A percentile compares a stretch with the other conserved stretches of the same genome.
Conservation (phyloP, 1,284 basidiomycete genomes). For the Moesziomyces globuligerus region DNA sequence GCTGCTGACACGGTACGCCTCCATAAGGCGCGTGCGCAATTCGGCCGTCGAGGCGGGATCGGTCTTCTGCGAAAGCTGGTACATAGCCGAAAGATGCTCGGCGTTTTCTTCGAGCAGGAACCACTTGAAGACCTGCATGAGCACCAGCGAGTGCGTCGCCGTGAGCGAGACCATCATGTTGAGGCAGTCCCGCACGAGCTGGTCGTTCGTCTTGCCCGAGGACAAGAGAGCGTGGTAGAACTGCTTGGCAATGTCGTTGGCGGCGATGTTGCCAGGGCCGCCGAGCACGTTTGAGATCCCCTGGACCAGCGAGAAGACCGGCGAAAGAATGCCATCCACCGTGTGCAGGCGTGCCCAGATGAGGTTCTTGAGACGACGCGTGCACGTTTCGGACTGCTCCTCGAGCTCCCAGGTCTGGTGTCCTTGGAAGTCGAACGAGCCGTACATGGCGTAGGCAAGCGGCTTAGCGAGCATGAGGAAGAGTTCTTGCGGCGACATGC, state of each 20-base stretch:
- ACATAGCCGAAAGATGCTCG: constrained; percentile 29
- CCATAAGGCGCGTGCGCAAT: constrained; percentile 37
- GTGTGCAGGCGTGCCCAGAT: constrained; percentile 44
- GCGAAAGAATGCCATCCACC: constrained; percentile 31
- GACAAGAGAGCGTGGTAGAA: constrained; percentile 44
- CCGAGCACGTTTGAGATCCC: constrained; percentile 42
- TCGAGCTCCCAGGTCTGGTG: constrained; percentile 47
- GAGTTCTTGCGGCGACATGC: constrained; percentile 34
- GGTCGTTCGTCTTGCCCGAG: constrained; percentile 42
- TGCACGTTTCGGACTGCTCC: constrained; percentile 29
- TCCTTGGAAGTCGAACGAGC: constrained; percentile 46
- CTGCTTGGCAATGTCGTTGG: constrained; percentile 35
- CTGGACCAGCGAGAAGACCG: constrained; percentile 36
- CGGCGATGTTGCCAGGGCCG: constrained; percentile 44
- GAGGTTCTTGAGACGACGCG: constrained; percentile 39
- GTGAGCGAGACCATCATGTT: constrained; percentile 49
- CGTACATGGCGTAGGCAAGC: constrained; percentile 48
- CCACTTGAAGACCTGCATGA: constrained; percentile 46
- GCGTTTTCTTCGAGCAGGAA: constrained; percentile 33
- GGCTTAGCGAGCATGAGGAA: constrained; percentile 29
- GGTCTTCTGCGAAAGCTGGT: constrained; percentile 23
- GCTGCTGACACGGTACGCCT: constrained; percentile 42
- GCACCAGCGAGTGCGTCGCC: constrained; percentile 36
- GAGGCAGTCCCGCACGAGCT: constrained; percentile 41
- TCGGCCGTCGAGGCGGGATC: constrained; percentile 34